Evolutionary conservation across 192 early-diverging fungal genomes (phyloP).

Genomic region (Funneliformis geosporum): DNA sequence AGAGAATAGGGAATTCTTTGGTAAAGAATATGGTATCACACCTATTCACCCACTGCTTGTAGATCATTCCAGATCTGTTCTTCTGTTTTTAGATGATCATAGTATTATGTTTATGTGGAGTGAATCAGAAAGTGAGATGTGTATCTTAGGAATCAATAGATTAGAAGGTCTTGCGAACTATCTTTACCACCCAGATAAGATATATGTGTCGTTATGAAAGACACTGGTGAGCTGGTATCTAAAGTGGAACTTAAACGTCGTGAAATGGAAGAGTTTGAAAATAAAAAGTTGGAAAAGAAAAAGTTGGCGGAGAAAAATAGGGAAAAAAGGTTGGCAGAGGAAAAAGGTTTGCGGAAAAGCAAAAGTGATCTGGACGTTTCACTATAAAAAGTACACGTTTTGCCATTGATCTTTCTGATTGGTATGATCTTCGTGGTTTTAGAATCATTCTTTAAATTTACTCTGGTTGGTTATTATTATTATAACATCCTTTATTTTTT

Average conservation of each 20-base stretch:
- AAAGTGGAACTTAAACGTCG: background rate
- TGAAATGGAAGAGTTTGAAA: background rate
- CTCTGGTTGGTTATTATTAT: too few species aligned
- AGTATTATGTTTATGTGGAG: constrained; percentile 12
- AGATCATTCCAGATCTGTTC: constrained; percentile 14
- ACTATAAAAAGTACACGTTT: too few species aligned
- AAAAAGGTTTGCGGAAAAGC: too few species aligned
- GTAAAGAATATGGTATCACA: background rate
- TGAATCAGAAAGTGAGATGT: background rate
- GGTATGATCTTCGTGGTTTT: too few species aligned
- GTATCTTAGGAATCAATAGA: background rate
- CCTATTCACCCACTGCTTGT: background rate
- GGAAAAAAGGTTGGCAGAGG: too few species aligned
- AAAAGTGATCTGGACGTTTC: too few species aligned
- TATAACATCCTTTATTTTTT: too few species aligned
- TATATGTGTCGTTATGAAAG: background rate
- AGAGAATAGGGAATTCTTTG: background rate
- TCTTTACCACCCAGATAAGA: background rate
- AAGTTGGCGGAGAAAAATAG: too few species aligned
- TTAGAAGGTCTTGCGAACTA: background rate
- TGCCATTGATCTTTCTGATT: too few species aligned
- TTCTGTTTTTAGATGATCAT: constrained; percentile 14
- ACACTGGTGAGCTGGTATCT: too few species aligned
- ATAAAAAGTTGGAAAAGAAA: too few species aligned
- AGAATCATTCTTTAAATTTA: too few species aligned